Conservation (phyloP, 1,284 basidiomycete species). For the Ceratobasidium sp. region DNA sequence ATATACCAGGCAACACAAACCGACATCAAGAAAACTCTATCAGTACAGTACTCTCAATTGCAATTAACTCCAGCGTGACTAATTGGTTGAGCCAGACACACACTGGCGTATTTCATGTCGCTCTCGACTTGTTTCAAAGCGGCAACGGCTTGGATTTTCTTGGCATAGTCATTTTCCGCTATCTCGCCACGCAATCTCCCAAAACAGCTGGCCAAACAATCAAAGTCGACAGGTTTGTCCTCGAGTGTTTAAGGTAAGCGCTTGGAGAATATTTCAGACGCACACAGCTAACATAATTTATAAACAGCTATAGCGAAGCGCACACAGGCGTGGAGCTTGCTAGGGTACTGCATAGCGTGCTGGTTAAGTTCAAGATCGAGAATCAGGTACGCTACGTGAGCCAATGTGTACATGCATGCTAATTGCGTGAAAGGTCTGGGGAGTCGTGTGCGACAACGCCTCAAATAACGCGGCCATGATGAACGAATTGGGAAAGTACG, state of each 20-base stretch:
- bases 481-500: neutral
- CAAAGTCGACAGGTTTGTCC: neutral
- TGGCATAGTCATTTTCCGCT: constrained; percentile 1
- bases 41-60: too few species aligned
- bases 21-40: neutral
- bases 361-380: constrained; percentile 2
- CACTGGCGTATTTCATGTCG: neutral
- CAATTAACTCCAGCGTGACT: too few species aligned
- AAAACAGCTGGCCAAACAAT: neutral
- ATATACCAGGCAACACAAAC: neutral
- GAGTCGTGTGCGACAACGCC: neutral
- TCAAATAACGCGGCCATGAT: constrained; percentile 1
- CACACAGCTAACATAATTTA: too few species aligned
- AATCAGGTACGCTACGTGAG: neutral
- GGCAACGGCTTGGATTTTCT: neutral
- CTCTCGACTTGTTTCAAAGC: neutral
- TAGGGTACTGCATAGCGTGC: neutral
- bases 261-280: too few species aligned
- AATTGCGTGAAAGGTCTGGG: constrained; percentile 3
- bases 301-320: neutral
- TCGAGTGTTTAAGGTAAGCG: constrained; percentile 12
- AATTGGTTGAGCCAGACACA: too few species aligned
- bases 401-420: too few species aligned
- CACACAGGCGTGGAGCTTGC: constrained; percentile 12
- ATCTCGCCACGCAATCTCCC: too few species aligned